Evolutionary conservation across 2,329 filamentous ascomycete genomes (phyloP).

Genomic region (Helminthosporium solani): DNA sequence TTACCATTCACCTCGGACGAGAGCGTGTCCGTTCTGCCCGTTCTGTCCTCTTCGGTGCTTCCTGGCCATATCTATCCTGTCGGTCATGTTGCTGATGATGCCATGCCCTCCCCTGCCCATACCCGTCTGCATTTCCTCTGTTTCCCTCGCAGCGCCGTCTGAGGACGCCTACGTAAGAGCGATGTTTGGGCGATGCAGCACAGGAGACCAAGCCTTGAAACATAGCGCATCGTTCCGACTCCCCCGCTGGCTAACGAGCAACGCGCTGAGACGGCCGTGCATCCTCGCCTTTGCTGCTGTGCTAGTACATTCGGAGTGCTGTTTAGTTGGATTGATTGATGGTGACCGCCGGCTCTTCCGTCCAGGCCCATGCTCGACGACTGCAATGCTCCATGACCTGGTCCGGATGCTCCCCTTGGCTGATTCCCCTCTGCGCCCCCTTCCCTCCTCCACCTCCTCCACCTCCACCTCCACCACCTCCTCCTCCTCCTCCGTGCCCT

Average conservation of each 20-base stretch:
- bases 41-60: too few species aligned
- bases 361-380: conserved; percentile 28
- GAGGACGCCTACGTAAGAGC: neutral
- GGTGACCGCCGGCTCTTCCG: conserved; percentile 10
- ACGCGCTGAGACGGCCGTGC: neutral
- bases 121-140: too few species aligned
- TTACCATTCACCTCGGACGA: too few species aligned
- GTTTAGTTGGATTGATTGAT: neutral
- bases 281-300: neutral
- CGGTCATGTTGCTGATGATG: too few species aligned
- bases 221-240: conserved; percentile 37
- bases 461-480: too few species aligned
- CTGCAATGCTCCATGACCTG: conserved; percentile 5
- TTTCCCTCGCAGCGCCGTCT: too few species aligned
- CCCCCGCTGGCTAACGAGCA: conserved; percentile 23
- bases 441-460: conserved; percentile 23
- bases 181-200: neutral
- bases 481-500: conserved; percentile 27
- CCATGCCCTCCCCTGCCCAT: too few species aligned
- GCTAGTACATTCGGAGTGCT: neutral
- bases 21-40: too few species aligned
- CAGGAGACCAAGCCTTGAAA: conserved; percentile 22
- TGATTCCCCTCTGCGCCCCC: conserved; percentile 11
- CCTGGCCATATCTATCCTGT: too few species aligned
- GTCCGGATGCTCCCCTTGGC: too few species aligned